A percentile compares a stretch with the other conserved stretches of the same genome.
Conservation (phyloP, 2,329 filamentous ascomycete genomes). For the Aureobasidium lini region DNA sequence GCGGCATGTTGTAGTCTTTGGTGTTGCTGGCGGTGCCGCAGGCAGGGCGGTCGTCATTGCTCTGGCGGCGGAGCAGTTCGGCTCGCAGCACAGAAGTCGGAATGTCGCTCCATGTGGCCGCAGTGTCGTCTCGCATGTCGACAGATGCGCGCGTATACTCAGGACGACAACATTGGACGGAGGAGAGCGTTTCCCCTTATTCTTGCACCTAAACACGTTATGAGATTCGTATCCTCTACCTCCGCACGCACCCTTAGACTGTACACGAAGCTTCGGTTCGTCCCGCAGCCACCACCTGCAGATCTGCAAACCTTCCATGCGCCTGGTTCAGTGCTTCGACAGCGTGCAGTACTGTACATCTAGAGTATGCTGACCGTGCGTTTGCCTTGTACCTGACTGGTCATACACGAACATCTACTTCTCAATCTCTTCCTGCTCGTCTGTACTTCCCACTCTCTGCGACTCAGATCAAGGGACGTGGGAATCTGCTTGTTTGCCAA, state of each 20-base stretch:
- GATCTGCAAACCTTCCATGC: conserved; percentile 2
- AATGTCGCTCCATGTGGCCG: conserved; percentile 28
- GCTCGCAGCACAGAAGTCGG: conserved; percentile 39
- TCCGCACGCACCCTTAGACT: neutral
- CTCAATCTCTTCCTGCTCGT: conserved; percentile 56
- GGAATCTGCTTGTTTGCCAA: neutral
- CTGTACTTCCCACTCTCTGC: conserved; percentile 41
- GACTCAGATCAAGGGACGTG: conserved; percentile 29
- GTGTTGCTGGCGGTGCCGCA: conserved; percentile 44
- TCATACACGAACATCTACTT: conserved; percentile 23
- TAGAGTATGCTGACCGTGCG: neutral
- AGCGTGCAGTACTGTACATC: too few relatives aligned
- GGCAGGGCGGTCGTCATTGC: conserved; percentile 36
- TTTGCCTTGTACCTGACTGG: neutral
- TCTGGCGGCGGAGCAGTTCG: conserved; percentile 44
- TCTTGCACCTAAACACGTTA: neutral
- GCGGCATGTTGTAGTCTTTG: conserved; percentile 47
- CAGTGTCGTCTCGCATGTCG: conserved; percentile 9
- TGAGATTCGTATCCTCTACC: neutral
- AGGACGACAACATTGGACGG: conserved; percentile 7
- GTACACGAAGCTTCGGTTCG: neutral
- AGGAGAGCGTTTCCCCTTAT: neutral
- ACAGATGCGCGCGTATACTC: conserved; percentile 4
- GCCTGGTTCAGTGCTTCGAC: neutral
- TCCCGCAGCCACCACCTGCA: neutral